phyloP scores from a whole-genome alignment of 306 rosid species.

The Cyamopsis tetragonoloba region DNA sequence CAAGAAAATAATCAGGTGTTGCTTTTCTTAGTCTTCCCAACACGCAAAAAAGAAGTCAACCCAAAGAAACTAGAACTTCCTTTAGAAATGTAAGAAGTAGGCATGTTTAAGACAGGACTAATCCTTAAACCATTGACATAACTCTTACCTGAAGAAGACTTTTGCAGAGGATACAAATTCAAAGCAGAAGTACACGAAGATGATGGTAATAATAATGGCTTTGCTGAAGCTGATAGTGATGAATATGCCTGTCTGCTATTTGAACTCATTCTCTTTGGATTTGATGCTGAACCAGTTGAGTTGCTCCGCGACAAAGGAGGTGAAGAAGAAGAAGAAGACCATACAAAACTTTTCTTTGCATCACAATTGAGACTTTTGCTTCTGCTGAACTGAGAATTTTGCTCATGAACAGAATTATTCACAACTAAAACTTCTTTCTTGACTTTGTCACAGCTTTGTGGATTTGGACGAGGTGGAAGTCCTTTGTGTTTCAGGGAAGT shows the following conservation, averaged over 20 bases:
- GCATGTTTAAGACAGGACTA: slow-evolving; percentile 67
- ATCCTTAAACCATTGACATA: slow-evolving; percentile 46
- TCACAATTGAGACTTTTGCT: slow-evolving; percentile 71
- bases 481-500: slow-evolving; percentile 7
- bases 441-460: slow-evolving; percentile 4
- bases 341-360: slow-evolving; percentile 38
- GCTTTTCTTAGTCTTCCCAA: slow-evolving; percentile 52
- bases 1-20: slow-evolving; percentile 43
- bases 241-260: no score
- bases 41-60: slow-evolving; percentile 55
- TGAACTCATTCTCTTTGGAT: slow-evolving; percentile 35
- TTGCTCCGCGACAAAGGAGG: slow-evolving; percentile 65
- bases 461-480: slow-evolving; percentile 49
- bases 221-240: slow-evolving; percentile 23
- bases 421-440: slow-evolving; percentile 31
- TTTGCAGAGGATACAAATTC: slow-evolving; percentile 39
- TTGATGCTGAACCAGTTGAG: slow-evolving; percentile 58
- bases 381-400: slow-evolving; percentile 48
- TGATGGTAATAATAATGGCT: slow-evolving; percentile 23
- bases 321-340: slow-evolving; percentile 32
- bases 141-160: slow-evolving; percentile 50
- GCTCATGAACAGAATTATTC: slow-evolving; percentile 12
- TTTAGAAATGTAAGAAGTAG: slow-evolving; percentile 65
- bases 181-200: slow-evolving; percentile 21
- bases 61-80: slow-evolving; percentile 55